phyloP scores from a whole-genome alignment of 306 rosid genomes.

The Prinsepia uniflora region DNA sequence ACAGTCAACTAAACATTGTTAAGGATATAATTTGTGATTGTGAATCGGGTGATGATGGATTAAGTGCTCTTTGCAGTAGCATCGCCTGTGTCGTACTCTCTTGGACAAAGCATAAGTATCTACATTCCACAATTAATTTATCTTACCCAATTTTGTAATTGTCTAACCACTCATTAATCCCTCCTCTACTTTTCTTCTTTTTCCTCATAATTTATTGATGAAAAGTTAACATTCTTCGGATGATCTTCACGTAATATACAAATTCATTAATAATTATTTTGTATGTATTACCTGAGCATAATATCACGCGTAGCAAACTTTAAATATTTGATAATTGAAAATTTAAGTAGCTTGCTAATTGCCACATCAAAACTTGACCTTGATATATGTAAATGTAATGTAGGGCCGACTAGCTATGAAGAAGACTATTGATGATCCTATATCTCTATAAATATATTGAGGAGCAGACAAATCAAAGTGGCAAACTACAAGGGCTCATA shows the following conservation, averaged over 20 bases:
- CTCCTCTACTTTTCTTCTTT: neutral
- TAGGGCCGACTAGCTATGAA: neutral
- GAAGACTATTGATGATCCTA: slow-evolving; percentile 1
- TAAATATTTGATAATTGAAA: slow-evolving; percentile 3
- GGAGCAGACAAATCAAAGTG: neutral
- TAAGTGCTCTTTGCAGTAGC: neutral
- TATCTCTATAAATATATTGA: neutral
- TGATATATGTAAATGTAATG: too few relatives aligned
- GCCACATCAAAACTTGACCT: too few relatives aligned
- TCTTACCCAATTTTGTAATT: slow-evolving; percentile 5
- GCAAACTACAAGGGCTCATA: too few relatives aligned
- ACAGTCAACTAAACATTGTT: too few relatives aligned
- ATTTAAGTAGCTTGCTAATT: neutral
- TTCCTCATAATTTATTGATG: neutral
- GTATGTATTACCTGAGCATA: slow-evolving; percentile 13
- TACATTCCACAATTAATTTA: neutral
- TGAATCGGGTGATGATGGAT: slow-evolving; percentile 5
- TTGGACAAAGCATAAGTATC: slow-evolving; percentile 33
- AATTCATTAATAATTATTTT: neutral
- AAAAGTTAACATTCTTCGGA: neutral
- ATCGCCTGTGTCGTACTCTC: slow-evolving; percentile 24
- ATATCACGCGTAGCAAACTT: slow-evolving; percentile 2
- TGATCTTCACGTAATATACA: neutral
- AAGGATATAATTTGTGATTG: neutral
- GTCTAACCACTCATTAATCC: slow-evolving; percentile 20